phyloP scores from a whole-genome alignment of 2,329 filamentous ascomycete genomes.

The Xylariaceae sp. region DNA sequence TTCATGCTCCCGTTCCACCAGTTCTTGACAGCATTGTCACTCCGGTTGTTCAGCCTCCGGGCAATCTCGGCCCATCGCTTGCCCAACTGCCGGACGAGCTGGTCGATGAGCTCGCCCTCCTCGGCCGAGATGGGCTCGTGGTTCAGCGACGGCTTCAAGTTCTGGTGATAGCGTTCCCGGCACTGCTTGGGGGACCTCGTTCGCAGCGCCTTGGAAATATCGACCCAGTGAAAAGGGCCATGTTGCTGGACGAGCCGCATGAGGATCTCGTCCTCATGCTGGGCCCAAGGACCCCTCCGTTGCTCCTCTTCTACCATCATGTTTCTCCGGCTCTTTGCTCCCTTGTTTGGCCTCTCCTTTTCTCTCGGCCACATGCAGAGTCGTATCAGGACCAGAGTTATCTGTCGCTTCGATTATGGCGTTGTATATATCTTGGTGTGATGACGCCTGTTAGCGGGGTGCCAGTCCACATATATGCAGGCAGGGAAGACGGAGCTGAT shows the following conservation, averaged over 20 bases:
- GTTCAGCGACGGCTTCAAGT: slow-evolving; percentile 72
- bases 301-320: slow-evolving; percentile 12
- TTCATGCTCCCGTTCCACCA: slow-evolving; percentile 97
- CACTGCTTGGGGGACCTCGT: slow-evolving; percentile 90
- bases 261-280: slow-evolving; percentile 66
- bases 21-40: slow-evolving; percentile 95
- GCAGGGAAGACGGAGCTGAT: slow-evolving; percentile 8
- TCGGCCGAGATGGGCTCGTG: slow-evolving; percentile 67
- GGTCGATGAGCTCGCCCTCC: slow-evolving; percentile 69
- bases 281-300: slow-evolving; percentile 74
- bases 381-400: too few relatives aligned
- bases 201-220: slow-evolving; percentile 69
- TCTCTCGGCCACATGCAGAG: neutral
- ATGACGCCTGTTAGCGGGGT: too few relatives aligned
- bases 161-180: slow-evolving; percentile 89
- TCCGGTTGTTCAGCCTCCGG: slow-evolving; percentile 71
- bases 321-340: neutral
- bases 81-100: slow-evolving; percentile 69
- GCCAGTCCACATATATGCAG: neutral
- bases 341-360: too few relatives aligned
- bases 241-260: slow-evolving; percentile 64
- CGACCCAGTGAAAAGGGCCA: slow-evolving; percentile 84
- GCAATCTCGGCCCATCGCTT: slow-evolving; percentile 94
- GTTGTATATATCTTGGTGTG: neutral
- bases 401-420: neutral